Percentiles rank a stretch among this genome's conserved stretches.
phyloP scores from a whole-genome alignment of 2,329 filamentous ascomycete species.

The Epichloe sylvatica region DNA sequence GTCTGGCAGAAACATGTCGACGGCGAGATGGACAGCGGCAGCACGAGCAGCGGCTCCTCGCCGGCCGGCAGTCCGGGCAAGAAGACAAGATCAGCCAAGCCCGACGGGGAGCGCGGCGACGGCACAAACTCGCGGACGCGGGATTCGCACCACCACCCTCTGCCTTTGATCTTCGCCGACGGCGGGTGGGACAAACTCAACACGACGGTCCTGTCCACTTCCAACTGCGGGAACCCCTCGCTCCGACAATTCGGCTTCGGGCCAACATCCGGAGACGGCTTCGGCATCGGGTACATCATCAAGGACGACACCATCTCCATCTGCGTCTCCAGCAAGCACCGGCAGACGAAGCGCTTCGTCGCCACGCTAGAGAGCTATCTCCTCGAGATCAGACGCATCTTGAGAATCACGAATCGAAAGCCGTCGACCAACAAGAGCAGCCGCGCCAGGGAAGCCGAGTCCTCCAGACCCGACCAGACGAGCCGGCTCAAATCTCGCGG shows the following conservation, averaged over 20 bases:
- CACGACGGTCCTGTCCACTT: conserved; percentile 85
- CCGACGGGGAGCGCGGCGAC: conserved; percentile 35
- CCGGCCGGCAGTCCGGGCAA: conserved; percentile 41
- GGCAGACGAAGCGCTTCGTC: conserved; percentile 82
- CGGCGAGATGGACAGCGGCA: conserved; percentile 38
- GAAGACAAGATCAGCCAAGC: conserved; percentile 19
- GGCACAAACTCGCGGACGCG: conserved; percentile 37
- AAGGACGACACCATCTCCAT: conserved; percentile 68
- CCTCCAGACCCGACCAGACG: conserved; percentile 20
- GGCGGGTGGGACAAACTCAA: conserved; percentile 89
- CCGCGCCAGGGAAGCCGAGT: conserved; percentile 41
- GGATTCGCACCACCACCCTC: conserved; percentile 26
- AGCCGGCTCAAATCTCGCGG: conserved; percentile 57
- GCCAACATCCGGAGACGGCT: conserved; percentile 83
- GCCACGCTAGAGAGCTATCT: conserved; percentile 84
- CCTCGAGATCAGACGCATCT: conserved; percentile 72
- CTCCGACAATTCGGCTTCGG: conserved; percentile 95
- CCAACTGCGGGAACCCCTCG: conserved; percentile 95
- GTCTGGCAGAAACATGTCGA: conserved; percentile 88
- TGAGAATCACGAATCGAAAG: conserved; percentile 50
- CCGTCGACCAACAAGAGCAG: conserved; percentile 29
- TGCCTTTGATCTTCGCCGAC: conserved; percentile 78
- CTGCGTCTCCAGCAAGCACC: conserved; percentile 83
- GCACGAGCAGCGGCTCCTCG: conserved; percentile 38
- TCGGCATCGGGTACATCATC: conserved; percentile 98